These are phyloP conservation scores for Dictyostelium purpureum DNA, from an alignment of 78 protist species.

Conservation along the genomic window DNA sequence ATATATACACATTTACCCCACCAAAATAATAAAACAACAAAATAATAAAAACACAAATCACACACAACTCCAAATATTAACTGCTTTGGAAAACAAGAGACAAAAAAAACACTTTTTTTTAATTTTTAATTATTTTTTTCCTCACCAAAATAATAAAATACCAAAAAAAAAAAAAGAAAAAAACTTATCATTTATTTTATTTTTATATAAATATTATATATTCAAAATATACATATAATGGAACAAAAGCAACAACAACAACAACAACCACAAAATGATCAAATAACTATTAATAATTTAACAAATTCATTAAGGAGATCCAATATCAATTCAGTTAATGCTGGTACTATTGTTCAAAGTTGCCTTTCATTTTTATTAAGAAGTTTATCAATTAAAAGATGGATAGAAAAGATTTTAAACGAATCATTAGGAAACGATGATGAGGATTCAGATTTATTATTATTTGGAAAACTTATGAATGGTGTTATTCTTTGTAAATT, in stretches of 20 bases:
- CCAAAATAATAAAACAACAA: not conserved
- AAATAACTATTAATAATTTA: not conserved
- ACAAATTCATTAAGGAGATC: constrained; percentile 13
- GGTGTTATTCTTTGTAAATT: constrained; percentile 58
- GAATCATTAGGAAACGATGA: not conserved
- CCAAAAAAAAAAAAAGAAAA: not conserved
- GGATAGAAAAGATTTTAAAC: constrained; percentile 51
- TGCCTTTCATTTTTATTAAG: constrained; percentile 31
- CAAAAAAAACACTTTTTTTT: not conserved
- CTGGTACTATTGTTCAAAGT: constrained; percentile 15
- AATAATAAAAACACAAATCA: not conserved
- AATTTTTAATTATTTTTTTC: not conserved
- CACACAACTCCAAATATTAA: not conserved
- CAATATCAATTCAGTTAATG: not conserved
- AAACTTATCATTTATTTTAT: no score
- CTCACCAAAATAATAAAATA: not conserved
- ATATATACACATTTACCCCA: not conserved
- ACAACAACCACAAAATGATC: not conserved
- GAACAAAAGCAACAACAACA: not conserved
- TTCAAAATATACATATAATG: not conserved
- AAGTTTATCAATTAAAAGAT: constrained; percentile 12
- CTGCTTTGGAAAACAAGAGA: not conserved
- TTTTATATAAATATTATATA: not conserved
- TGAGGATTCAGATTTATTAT: not conserved
- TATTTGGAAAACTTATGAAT: constrained; percentile 1